Conservation (phyloP, 345 rosid species). For the Firmiana major region DNA sequence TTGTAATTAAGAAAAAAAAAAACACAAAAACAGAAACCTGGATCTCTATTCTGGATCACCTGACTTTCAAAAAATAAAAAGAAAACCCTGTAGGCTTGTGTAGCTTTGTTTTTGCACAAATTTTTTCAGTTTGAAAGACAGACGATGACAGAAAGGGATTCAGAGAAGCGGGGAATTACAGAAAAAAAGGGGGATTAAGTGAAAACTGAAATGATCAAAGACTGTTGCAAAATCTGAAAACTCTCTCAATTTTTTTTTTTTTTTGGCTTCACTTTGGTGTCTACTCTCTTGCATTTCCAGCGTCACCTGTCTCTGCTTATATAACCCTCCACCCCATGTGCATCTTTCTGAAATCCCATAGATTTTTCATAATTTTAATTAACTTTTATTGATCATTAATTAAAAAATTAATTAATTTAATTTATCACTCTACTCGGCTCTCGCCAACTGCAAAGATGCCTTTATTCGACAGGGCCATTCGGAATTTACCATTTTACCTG, state of each 20-base stretch:
- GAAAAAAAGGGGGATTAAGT: neutral
- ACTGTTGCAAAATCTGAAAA: neutral
- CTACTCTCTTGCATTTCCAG: constrained; percentile 30
- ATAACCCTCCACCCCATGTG: constrained; percentile 25
- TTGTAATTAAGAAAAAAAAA: neutral
- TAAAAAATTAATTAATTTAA: neutral
- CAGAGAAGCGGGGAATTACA: constrained; percentile 29
- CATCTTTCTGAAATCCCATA: neutral
- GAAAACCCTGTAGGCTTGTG: constrained; percentile 1
- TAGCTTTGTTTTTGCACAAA: neutral
- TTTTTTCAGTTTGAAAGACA: constrained; percentile 28
- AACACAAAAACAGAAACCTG: constrained; percentile 21
- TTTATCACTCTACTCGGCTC: neutral
- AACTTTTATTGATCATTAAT: neutral
- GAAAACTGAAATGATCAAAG: constrained; percentile 9
- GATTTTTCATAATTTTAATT: neutral
- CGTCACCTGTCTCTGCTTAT: constrained; percentile 34
- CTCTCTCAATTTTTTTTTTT: neutral
- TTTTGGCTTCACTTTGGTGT: constrained; percentile 28
- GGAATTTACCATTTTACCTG: neutral
- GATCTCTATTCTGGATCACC: constrained; percentile 47
- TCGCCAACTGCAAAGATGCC: constrained; percentile 25
- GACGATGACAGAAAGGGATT: constrained; percentile 41
- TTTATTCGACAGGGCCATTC: constrained; percentile 16
- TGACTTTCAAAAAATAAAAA: constrained; percentile 26